These are phyloP conservation scores for Combretum micranthum DNA, from an alignment of 345 rosid species.

Conservation along the genomic window DNA sequence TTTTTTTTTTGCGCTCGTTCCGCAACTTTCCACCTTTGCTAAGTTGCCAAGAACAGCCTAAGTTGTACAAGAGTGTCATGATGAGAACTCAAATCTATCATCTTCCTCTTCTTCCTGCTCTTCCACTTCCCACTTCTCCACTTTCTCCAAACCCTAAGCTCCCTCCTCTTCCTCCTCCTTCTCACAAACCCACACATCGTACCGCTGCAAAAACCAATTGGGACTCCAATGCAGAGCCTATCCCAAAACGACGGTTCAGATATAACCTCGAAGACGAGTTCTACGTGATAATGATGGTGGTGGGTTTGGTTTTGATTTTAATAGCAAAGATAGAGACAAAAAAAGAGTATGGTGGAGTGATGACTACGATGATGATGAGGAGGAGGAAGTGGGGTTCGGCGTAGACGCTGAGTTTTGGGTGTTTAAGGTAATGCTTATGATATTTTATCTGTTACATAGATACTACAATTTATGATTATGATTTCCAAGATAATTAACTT, in stretches of 20 bases:
- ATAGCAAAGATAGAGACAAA: conserved; percentile 25
- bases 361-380: conserved; percentile 29
- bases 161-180: no score
- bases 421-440: conserved; percentile 42
- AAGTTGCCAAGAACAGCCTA: no score
- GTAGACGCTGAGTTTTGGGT: conserved; percentile 46
- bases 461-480: neutral
- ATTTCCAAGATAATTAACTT: no score
- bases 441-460: neutral
- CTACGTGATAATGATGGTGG: no score
- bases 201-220: conserved; percentile 6
- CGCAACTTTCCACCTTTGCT: no score
- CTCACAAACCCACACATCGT: neutral
- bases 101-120: no score
- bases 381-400: conserved; percentile 20
- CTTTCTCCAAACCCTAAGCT: no score
- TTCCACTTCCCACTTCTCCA: no score
- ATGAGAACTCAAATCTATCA: no score
- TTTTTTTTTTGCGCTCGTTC: no score
- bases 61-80: no score
- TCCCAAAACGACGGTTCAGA: conserved; percentile 23
- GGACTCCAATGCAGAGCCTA: conserved; percentile 16
- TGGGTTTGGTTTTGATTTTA: conserved; percentile 17
- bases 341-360: conserved; percentile 44
- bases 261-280: conserved; percentile 22